Conservation (phyloP, 257 asterid genomes). For the Leonotis leonurus region DNA sequence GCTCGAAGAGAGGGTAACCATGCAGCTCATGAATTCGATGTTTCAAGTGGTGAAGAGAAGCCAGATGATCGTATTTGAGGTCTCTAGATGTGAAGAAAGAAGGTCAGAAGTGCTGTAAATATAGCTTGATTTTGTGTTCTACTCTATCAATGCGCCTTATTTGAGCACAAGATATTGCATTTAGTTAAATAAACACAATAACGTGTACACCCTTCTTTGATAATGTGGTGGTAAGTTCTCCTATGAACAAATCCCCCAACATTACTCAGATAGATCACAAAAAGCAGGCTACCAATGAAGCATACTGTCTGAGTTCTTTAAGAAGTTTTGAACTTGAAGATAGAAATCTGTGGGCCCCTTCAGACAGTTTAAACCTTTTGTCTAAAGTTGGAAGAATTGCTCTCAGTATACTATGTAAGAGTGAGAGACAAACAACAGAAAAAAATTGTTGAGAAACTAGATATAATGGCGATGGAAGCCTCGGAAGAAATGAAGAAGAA, state of each 20-base stretch:
- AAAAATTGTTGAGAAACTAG: too few species aligned
- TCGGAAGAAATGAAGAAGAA: too few species aligned
- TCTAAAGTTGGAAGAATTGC: not conserved
- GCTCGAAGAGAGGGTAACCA: slow-evolving; percentile 7
- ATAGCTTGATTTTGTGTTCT: not conserved
- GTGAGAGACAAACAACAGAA: slow-evolving; percentile 22
- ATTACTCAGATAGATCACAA: not conserved
- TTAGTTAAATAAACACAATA: too few species aligned
- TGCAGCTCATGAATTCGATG: not conserved
- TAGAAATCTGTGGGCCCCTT: not conserved
- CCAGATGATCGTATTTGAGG: not conserved
- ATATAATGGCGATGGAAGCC: too few species aligned
- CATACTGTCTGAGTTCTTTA: not conserved
- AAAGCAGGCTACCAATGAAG: not conserved
- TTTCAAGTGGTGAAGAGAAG: not conserved
- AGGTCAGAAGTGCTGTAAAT: not conserved
- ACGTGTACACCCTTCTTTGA: too few species aligned
- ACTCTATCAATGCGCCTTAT: too few species aligned
- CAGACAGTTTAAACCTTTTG: slow-evolving; percentile 8
- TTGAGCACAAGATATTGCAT: not conserved
- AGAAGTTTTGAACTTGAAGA: not conserved
- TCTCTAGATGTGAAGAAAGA: not conserved
- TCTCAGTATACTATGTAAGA: slow-evolving; percentile 30
- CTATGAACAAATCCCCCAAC: too few species aligned
- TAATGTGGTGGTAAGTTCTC: too few species aligned